Percentiles rank a stretch among this genome's conserved stretches.
These are phyloP conservation scores for Metschnikowia drakensbergensis DNA, from an alignment of 805 yeast genomes.

Conservation along the genomic window DNA sequence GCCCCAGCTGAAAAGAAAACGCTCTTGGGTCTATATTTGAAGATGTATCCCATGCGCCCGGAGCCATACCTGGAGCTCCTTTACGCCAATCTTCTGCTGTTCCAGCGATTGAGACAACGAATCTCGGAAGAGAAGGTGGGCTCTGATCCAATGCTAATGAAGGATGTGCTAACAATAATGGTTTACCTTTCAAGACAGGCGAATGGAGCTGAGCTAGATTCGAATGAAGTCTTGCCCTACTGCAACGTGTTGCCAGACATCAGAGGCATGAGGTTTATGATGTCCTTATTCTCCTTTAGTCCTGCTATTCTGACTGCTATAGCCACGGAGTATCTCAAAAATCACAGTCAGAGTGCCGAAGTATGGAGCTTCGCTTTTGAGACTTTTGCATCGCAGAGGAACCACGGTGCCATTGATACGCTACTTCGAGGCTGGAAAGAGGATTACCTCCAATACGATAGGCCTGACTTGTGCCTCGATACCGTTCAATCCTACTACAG, in stretches of 20 bases:
- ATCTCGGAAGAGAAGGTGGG: not conserved
- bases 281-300: not conserved
- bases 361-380: not conserved
- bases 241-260: not conserved
- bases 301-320: not conserved
- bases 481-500: not conserved
- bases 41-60: not conserved
- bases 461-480: not conserved
- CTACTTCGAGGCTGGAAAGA: not conserved
- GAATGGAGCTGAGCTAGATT: not conserved
- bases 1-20: not conserved
- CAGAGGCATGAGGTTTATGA: not conserved
- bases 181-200: not conserved
- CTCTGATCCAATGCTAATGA: not conserved
- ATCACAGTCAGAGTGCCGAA: not conserved
- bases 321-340: not conserved
- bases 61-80: conserved; percentile 1
- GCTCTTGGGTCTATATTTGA: not conserved
- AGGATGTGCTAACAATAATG: not conserved
- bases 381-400: not conserved
- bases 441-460: not conserved
- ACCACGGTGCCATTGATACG: not conserved
- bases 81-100: not conserved
- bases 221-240: not conserved
- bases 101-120: not conserved